Evolutionary conservation across 495 filamentous ascomycete species (phyloP), one percentile per base, ranked within the genome.

Genomic region (Penicillium pancosmium): DNA sequence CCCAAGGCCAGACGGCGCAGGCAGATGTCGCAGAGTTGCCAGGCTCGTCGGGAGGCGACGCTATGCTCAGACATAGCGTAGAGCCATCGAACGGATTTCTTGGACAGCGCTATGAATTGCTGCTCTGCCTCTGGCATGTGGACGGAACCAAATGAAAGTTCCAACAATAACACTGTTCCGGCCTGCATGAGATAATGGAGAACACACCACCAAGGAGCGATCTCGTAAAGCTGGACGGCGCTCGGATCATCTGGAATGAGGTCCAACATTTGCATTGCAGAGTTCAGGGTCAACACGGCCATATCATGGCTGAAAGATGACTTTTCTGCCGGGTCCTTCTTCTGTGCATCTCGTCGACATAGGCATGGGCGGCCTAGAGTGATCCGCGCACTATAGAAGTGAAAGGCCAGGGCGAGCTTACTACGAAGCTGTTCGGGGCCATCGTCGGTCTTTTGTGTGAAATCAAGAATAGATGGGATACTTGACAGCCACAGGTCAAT

Each of bases 101-200:
- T 86, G 1, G 83, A 64, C 9, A 80, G 68, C 4, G 61, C 52
- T 7, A 87, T 61, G 25, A 84, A 75, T 0, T 70, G 70, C 11
- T 73, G 68, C 34, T 83, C 78, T 48, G 82, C 74, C 10, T 77
- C 67, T 11, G 84, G 84, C 55, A 80, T 76, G 65, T 87, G 85
- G 34, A 83, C 74, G 21, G 70, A 70, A 31, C 79, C 77, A 56
- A 86, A 84, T 1, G 84, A 82, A 18, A 86, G 72, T 62, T 89
- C 87, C 13, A 88, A 75, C 62, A 89, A 78, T 8, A 89, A 69
- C 12, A 88, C 79, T 1, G 80, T 82, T 4, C 79, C 71, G 0
- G 85, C 81, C 70, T 88, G 84, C 77, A 87, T 87, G 18, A 90
- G 69, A 53, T 84, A 84, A 62, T 90, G 87, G 13, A 90, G 70